phyloP scores from a whole-genome alignment of 202 grass and related monocot species.

The Cymbopogon flexuosus region DNA sequence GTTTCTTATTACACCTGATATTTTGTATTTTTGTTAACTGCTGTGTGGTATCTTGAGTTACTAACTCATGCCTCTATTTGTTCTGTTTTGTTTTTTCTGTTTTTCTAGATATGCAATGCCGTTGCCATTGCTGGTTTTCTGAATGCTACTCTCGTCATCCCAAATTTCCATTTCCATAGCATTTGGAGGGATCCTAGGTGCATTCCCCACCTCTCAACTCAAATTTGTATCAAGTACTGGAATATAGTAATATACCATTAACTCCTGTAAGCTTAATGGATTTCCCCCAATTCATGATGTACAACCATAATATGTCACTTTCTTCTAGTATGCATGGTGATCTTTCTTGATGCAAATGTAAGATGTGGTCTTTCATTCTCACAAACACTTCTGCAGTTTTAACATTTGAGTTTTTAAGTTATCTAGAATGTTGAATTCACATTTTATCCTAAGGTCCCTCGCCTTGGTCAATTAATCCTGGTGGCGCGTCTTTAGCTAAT shows the following conservation, averaged over 20 bases:
- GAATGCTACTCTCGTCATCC: conserved; percentile 90
- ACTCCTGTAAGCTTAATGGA: neutral
- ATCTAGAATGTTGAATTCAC: neutral
- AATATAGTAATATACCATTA: neutral
- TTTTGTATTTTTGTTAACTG: conserved; percentile 23
- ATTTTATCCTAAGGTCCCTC: neutral
- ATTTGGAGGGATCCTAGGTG: conserved; percentile 96
- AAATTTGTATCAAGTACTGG: neutral
- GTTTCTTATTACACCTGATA: conserved; percentile 33
- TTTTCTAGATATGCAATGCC: conserved; percentile 82
- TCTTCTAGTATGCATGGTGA: neutral
- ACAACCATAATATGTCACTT: neutral
- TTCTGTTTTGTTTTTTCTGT: conserved; percentile 30
- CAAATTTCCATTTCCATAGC: conserved; percentile 91
- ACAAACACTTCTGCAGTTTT: neutral
- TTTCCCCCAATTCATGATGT: neutral
- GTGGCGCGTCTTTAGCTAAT: neutral
- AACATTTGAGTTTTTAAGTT: neutral
- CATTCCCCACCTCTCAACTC: neutral
- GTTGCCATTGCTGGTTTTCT: conserved; percentile 90
- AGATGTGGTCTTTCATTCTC: neutral
- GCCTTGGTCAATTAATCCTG: neutral
- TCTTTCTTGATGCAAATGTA: neutral
- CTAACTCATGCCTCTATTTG: conserved; percentile 21
- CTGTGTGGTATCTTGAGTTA: conserved; percentile 28